Evolutionary conservation across 2,329 filamentous ascomycete species (phyloP), one percentile per base, ranked within the genome.

Genomic region (Escovopsis sp.): DNA sequence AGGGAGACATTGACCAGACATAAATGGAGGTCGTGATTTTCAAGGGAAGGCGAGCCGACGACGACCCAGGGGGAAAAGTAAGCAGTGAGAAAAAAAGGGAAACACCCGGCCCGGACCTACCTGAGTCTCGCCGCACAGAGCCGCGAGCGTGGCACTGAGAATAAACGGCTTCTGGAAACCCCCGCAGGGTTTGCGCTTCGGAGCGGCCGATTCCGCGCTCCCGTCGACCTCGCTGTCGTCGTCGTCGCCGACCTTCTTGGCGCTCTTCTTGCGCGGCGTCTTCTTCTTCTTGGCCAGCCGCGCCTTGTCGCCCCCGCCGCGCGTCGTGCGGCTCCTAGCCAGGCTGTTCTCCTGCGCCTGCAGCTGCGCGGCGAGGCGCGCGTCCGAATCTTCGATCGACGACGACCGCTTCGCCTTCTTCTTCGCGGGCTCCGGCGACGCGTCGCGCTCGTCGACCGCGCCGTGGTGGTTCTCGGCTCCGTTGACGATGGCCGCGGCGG

Each of bases 141-240:
- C 75, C 1, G 77, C 68, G 16, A 90, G 67, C 11, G 78, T 70
- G 35, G 67, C 64, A 45, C 80, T 86, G 33, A 90, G 70, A 39
- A 72, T 72, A 56, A 87, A 83, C 1, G 79, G 79, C 61, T 87
- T 87, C 65, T 94, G 86, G 52, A 98, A 98, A 3, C 87, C 90
- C 26, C 87, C 86, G 1, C 86, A 86, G 15, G 86, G 82, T 50
- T 87, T 94, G 45, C 81, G 76, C 62, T 83, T 79, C 47, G 72
- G 69, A 10, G 62, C 64, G 48, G 53, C 65, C 41, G 49, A 71
- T 60, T 55, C 75, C 25, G 60, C 76, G 31, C 70, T 76, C 4
- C 66, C 71, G 10, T 75, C 75, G 8, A 80, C 57, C 34, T 88
- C 85, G 47, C 81, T 88, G 46, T 92, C 84, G 47, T 93, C 85